A percentile compares a stretch with the other conserved stretches of the same genome.
These are phyloP conservation scores for Lasiodiplodia gonubiensis DNA, from an alignment of 2,329 filamentous ascomycete species.

Conservation along the genomic window DNA sequence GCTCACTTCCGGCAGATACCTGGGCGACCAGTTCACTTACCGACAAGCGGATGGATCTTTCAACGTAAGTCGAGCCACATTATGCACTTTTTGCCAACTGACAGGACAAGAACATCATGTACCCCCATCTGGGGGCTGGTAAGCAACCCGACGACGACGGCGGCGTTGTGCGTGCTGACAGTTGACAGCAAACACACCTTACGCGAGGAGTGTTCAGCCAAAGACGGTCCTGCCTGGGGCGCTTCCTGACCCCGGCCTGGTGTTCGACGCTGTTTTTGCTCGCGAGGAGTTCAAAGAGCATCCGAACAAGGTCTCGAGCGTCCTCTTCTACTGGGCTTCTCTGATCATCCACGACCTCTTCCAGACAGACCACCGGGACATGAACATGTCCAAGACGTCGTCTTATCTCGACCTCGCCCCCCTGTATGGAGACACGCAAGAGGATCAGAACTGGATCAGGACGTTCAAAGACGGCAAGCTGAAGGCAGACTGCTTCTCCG, in stretches of 20 bases:
- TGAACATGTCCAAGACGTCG: slow-evolving; percentile 68
- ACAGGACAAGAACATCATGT: slow-evolving; percentile 60
- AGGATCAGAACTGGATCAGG: slow-evolving; percentile 68
- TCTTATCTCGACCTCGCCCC: slow-evolving; percentile 76
- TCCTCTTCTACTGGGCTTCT: slow-evolving; percentile 75
- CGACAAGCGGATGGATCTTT: slow-evolving; percentile 50
- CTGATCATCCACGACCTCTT: slow-evolving; percentile 67
- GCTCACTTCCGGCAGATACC: slow-evolving; percentile 40
- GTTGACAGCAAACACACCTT: slow-evolving; percentile 64
- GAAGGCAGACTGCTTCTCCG: slow-evolving; percentile 71
- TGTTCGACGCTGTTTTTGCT: slow-evolving; percentile 70
- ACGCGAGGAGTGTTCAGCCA: slow-evolving; percentile 67
- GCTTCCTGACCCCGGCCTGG: slow-evolving; percentile 64
- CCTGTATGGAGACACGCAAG: slow-evolving; percentile 71
- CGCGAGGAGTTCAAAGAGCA: slow-evolving; percentile 65
- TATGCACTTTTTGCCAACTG: slow-evolving; percentile 42
- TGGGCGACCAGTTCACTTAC: slow-evolving; percentile 46
- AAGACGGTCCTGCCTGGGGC: slow-evolving; percentile 59
- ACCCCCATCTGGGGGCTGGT: slow-evolving; percentile 53
- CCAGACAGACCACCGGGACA: slow-evolving; percentile 66
- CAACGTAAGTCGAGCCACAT: slow-evolving; percentile 36
- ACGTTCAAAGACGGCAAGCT: slow-evolving; percentile 69
- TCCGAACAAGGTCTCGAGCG: slow-evolving; percentile 71
- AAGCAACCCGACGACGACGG: not conserved
- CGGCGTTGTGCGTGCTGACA: slow-evolving; percentile 37